A percentile compares a stretch with the other conserved stretches of the same genome.
phyloP scores from a whole-genome alignment of 495 filamentous ascomycete genomes.

The Xylaria scruposa region DNA sequence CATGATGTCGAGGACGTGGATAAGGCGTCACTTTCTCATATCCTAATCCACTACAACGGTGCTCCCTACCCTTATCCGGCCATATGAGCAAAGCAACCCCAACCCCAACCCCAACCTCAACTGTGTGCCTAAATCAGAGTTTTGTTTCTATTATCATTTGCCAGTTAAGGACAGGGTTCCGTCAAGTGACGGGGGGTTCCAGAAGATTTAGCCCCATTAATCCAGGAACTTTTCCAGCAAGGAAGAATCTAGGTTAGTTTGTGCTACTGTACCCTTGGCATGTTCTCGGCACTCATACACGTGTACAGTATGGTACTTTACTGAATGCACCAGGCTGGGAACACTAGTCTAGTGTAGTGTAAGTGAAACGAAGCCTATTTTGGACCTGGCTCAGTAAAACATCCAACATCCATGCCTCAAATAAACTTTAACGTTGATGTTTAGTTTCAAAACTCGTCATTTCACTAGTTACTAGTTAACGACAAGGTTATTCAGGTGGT shows the following conservation, averaged over 20 bases:
- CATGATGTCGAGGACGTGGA: neutral
- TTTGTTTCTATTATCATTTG: neutral
- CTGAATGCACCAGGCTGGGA: neutral
- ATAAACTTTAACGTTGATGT: too few relatives aligned
- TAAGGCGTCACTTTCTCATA: neutral
- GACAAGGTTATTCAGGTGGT: too few relatives aligned
- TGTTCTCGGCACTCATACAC: neutral
- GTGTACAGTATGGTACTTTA: neutral
- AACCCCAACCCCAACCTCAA: neutral
- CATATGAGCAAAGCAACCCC: neutral
- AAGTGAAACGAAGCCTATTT: neutral
- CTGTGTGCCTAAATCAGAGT: neutral
- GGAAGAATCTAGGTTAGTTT: too few relatives aligned
- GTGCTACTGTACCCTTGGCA: neutral
- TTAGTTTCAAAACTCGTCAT: too few relatives aligned
- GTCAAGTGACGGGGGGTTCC: neutral
- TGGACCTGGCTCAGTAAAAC: neutral
- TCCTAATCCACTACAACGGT: neutral
- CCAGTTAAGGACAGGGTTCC: conserved; percentile 2
- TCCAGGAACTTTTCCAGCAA: conserved; percentile 1
- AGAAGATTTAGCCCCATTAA: conserved; percentile 11
- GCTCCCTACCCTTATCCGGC: neutral
- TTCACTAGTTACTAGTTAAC: too few relatives aligned
- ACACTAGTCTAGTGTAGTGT: too few relatives aligned
- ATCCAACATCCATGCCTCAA: neutral